Evolutionary conservation across 176 grass and related monocot species (phyloP).

Genomic region (Carex scoparia): DNA sequence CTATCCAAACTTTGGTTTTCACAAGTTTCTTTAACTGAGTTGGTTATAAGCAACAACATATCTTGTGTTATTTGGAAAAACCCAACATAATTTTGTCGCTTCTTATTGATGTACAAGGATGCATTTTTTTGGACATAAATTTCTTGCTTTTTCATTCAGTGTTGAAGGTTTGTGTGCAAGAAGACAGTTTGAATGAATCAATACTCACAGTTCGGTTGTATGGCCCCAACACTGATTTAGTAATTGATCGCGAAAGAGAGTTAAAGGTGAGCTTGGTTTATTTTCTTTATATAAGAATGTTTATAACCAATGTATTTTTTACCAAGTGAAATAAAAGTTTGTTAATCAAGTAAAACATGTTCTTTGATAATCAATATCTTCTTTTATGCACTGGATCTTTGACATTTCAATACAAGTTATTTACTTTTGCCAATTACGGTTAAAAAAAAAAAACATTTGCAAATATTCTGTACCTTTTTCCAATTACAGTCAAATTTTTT

Average conservation of each 20-base stretch:
- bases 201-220: conserved; percentile 78
- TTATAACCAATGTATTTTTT: neutral
- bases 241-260: conserved; percentile 94
- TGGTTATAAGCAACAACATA: neutral
- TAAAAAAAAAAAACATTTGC: neutral
- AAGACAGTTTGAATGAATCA: conserved; percentile 31
- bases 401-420: neutral
- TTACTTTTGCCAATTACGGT: neutral
- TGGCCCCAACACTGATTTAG: conserved; percentile 87
- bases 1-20: neutral
- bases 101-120: conserved; percentile 2
- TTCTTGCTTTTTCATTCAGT: conserved; percentile 39
- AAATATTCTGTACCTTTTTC: neutral
- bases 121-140: neutral
- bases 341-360: no score
- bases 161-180: conserved; percentile 71
- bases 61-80: neutral
- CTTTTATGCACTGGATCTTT: neutral
- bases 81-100: neutral
- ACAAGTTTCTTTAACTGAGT: neutral
- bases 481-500: neutral
- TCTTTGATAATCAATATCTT: neutral
- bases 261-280: conserved; percentile 39
- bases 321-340: neutral
- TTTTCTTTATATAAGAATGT: neutral